phyloP scores from a whole-genome alignment of 176 grass and related monocot genomes.

The Aegilops longissima region DNA sequence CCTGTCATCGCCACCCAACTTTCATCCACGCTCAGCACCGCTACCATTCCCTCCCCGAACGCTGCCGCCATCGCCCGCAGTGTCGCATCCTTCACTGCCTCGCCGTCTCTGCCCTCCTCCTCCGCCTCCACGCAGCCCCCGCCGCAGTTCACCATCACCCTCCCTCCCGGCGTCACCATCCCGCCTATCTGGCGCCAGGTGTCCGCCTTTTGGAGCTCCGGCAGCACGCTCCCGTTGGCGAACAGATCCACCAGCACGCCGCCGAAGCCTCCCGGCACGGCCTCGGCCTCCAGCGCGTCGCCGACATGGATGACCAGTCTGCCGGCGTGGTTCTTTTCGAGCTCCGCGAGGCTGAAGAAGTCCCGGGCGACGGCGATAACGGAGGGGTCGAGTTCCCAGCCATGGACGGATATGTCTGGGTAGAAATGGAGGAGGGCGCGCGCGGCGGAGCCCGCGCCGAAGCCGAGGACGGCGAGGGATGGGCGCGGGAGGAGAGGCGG shows the following conservation, averaged over 20 bases:
- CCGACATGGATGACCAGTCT: constrained; percentile 51
- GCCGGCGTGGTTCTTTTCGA: constrained; percentile 47
- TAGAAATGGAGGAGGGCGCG: constrained; percentile 63
- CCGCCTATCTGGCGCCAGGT: constrained; percentile 48
- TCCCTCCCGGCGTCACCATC: constrained; percentile 41
- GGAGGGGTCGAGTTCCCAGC: constrained; percentile 75
- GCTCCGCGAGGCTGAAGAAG: constrained; percentile 68
- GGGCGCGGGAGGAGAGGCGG: constrained; percentile 63
- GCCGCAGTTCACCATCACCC: constrained; percentile 83
- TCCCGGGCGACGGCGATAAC: constrained; percentile 67
- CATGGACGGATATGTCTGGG: constrained; percentile 50
- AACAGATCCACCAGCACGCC: constrained; percentile 80
- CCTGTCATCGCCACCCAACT: constrained; percentile 64
- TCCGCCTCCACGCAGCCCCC: constrained; percentile 78
- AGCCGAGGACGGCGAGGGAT: constrained; percentile 67
- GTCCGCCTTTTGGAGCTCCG: constrained; percentile 59
- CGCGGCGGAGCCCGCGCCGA: constrained; percentile 74
- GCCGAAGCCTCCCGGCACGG: constrained; percentile 47
- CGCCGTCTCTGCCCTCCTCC: constrained; percentile 54
- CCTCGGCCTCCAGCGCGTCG: constrained; percentile 52
- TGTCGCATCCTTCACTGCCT: constrained; percentile 63
- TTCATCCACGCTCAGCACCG: constrained; percentile 60
- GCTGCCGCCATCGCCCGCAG: constrained; percentile 45
- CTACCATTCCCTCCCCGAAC: constrained; percentile 53
- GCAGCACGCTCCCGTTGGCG: constrained; percentile 67